Percentiles rank a stretch among this genome's conserved stretches.
These are phyloP conservation scores for Xylaria intraflava DNA, from an alignment of 495 filamentous ascomycete species.

Conservation along the genomic window DNA sequence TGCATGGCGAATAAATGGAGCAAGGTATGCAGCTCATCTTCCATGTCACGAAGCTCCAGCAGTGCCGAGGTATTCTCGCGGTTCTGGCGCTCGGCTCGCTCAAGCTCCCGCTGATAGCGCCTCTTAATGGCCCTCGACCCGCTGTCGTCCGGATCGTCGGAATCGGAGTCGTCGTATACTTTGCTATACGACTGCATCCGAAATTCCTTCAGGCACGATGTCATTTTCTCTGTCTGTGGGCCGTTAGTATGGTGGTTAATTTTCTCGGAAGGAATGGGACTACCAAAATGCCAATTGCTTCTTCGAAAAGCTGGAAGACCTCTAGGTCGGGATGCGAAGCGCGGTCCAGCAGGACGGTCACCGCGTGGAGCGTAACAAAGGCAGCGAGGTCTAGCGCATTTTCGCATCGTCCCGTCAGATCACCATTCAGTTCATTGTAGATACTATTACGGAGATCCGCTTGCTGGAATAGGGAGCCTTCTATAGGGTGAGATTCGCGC, in stretches of 20 bases:
- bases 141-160: constrained; percentile 41
- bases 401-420: constrained; percentile 57
- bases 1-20: constrained; percentile 54
- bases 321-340: constrained; percentile 55
- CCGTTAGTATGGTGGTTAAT: background rate
- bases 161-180: constrained; percentile 42
- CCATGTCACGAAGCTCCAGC: constrained; percentile 59
- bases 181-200: constrained; percentile 44
- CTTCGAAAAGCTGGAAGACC: constrained; percentile 61
- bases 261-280: background rate
- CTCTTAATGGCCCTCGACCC: constrained; percentile 36
- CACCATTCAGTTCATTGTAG: constrained; percentile 63
- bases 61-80: constrained; percentile 58
- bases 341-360: constrained; percentile 54
- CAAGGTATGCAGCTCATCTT: constrained; percentile 58
- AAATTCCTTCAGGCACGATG: constrained; percentile 56
- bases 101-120: constrained; percentile 47
- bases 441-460: constrained; percentile 59
- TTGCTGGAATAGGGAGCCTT: constrained; percentile 54
- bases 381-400: constrained; percentile 58
- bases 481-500: constrained; percentile 39
- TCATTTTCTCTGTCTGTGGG: constrained; percentile 54
- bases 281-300: constrained; percentile 59
- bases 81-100: constrained; percentile 48
- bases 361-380: constrained; percentile 54